These are phyloP conservation scores for Theobroma grandiflorum DNA, from an alignment of 441 rosid genomes.

Conservation along the genomic window DNA sequence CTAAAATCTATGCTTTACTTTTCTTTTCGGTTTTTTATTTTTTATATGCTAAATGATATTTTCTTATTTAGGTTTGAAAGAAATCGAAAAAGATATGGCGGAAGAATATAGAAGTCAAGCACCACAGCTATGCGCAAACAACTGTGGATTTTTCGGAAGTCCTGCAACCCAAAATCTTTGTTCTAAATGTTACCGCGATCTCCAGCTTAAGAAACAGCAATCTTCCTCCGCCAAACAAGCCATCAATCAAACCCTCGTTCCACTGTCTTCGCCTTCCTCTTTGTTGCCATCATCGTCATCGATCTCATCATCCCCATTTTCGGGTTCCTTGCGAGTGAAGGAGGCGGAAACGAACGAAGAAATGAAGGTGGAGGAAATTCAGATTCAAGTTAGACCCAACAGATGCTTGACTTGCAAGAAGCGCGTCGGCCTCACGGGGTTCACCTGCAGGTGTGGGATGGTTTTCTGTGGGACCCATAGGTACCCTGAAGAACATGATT, in stretches of 20 bases:
- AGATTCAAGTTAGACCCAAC: constrained; percentile 31
- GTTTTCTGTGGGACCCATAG: constrained; percentile 74
- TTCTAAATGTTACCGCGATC: constrained; percentile 77
- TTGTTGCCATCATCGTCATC: background rate
- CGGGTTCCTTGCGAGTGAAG: background rate
- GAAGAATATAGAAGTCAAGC: constrained; percentile 89
- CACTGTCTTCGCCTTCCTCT: constrained; percentile 19
- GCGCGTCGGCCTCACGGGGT: constrained; percentile 87
- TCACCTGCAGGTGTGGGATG: constrained; percentile 80
- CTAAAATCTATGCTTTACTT: background rate
- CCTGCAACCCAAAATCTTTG: constrained; percentile 79
- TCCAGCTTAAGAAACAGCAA: constrained; percentile 61
- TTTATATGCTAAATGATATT: background rate
- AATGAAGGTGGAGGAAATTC: constrained; percentile 21
- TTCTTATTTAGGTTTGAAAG: background rate
- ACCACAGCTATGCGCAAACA: constrained; percentile 69
- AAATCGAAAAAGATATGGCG: constrained; percentile 56
- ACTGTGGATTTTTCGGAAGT: constrained; percentile 84
- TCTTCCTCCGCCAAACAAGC: constrained; percentile 66
- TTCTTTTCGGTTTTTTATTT: background rate
- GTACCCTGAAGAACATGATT: constrained; percentile 78
- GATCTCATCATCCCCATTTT: constrained; percentile 18
- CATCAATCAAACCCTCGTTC: constrained; percentile 48
- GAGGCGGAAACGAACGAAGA: background rate
- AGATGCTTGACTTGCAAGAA: constrained; percentile 71